A percentile compares a stretch with the other conserved stretches of the same genome.
Evolutionary conservation across 2,329 filamentous ascomycete species (phyloP).

Genomic region (Pseudogymnoascus destructans): DNA sequence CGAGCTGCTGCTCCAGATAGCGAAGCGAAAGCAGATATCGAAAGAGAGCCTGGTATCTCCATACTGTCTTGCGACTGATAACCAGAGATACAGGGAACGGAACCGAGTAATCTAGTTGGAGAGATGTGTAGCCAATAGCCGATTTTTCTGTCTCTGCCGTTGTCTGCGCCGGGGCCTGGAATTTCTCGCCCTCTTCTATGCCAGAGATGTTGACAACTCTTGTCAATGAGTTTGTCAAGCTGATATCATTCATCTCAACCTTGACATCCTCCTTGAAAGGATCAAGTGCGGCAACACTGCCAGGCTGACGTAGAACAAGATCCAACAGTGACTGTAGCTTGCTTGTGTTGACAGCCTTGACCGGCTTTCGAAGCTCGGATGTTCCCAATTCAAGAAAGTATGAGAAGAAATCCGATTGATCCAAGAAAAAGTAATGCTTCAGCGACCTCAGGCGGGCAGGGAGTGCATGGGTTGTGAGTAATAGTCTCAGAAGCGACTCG

Average conservation of each 20-base stretch:
- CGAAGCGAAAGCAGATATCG: conserved; percentile 83
- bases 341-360: conserved; percentile 75
- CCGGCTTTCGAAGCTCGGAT: conserved; percentile 81
- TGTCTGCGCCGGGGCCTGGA: conserved; percentile 56
- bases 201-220: conserved; percentile 94
- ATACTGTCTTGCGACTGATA: conserved; percentile 91
- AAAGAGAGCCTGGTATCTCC: conserved; percentile 90
- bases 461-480: conserved; percentile 84
- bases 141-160: conserved; percentile 70
- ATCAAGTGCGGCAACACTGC: conserved; percentile 83
- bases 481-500: conserved; percentile 76
- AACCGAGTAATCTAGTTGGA: conserved; percentile 88
- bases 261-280: conserved; percentile 98
- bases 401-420: conserved; percentile 94
- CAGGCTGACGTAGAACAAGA: conserved; percentile 87
- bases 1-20: conserved; percentile 77
- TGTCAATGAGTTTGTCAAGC: conserved; percentile 86
- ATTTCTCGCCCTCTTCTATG: conserved; percentile 76
- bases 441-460: conserved; percentile 77
- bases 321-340: conserved; percentile 96
- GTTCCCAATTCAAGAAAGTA: conserved; percentile 90
- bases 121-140: conserved; percentile 77
- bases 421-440: conserved; percentile 98
- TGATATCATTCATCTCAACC: conserved; percentile 91
- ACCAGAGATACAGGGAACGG: conserved; percentile 93